phyloP scores from a whole-genome alignment of 345 rosid species.

The Turnera subulata region DNA sequence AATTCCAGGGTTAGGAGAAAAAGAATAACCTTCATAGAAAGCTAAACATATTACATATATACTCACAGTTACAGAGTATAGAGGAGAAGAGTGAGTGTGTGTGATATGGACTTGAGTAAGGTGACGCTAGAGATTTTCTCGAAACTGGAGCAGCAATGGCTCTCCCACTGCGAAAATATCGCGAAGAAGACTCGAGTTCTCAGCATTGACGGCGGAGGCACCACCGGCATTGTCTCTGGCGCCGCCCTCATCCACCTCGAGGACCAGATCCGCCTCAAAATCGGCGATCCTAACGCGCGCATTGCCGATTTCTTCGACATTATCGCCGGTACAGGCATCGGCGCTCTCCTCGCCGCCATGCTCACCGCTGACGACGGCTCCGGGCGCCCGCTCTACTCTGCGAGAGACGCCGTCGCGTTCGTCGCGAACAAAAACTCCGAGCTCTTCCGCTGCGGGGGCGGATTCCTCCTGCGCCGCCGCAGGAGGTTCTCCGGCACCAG shows the following conservation, averaged over 20 bases:
- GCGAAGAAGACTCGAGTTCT: conserved; percentile 64
- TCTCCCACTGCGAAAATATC: conserved; percentile 64
- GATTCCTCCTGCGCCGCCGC: conserved; percentile 43
- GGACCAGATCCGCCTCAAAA: conserved; percentile 78
- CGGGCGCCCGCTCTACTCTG: conserved; percentile 69
- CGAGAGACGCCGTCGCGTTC: conserved; percentile 60
- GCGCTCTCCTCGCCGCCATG: conserved; percentile 71
- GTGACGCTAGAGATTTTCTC: conserved; percentile 88
- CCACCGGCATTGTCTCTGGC: conserved; percentile 62
- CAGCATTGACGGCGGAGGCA: conserved; percentile 87
- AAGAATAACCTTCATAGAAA: not conserved
- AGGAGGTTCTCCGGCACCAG: conserved; percentile 57
- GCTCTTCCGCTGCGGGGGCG: conserved; percentile 47
- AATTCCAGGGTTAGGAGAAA: not conserved
- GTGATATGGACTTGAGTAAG: conserved; percentile 75
- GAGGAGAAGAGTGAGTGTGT: not conserved
- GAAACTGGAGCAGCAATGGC: conserved; percentile 87
- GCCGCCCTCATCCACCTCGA: conserved; percentile 69
- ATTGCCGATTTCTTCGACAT: conserved; percentile 87
- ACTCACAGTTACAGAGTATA: not conserved
- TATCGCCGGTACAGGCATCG: conserved; percentile 82
- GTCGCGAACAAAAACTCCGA: conserved; percentile 41
- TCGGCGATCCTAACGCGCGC: conserved; percentile 61
- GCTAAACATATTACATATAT: not conserved
- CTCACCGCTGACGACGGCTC: conserved; percentile 69